Evolutionary conservation across 768 basidiomycete genomes (phyloP), one percentile per base, ranked within the genome.

Genomic region (Leucocoprinus leucothites): DNA sequence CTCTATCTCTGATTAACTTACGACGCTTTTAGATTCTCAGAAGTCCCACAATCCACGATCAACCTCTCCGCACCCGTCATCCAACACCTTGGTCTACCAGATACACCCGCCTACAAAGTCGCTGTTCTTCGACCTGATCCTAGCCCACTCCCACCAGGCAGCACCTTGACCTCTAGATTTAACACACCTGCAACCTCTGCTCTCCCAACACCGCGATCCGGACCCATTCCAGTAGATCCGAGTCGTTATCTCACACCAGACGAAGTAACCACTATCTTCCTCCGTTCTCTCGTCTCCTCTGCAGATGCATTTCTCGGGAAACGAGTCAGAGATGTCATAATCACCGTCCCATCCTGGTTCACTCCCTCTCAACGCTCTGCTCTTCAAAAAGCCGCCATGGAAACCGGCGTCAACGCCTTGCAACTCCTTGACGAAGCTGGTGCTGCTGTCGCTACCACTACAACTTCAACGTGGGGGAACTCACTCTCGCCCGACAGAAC

Each of bases 241-340:
- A n/a, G n/a, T n/a, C 87, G 91, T 42, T 78, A 87, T 56, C 76
- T 98, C 24, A 91, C 91, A 43, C 86, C 89, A 1, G 82, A 85
- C 16, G 94, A 98, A 65, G 89, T 87, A 11, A 82, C 91, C 25
- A 80, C 87, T 38, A 82, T 94, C 63, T 98, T 96, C 81, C 78
- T 99, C 35, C 76, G 77, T 50, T 91, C 89, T 2, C 84, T 99
- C 31, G 71, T 93, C 58, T 79, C 89, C 58, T 94, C 91, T 35
- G 96, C 95, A 5, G 82, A 87, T 61, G 93, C 94, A 67, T 98
- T 95, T 71, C 80, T 98, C 11, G 93, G 94, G 11, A 85, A 82
- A 65, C 80, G 31, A 31, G 76, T 91, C 34, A 72, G 82, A 42
- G 90, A 89, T 40, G 89, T 91, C 21, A 95, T 98, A 55, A 82